These are phyloP conservation scores for Pseudogymnoascus sp. DNA, from an alignment of 2,329 filamentous ascomycete species.

Conservation along the genomic window DNA sequence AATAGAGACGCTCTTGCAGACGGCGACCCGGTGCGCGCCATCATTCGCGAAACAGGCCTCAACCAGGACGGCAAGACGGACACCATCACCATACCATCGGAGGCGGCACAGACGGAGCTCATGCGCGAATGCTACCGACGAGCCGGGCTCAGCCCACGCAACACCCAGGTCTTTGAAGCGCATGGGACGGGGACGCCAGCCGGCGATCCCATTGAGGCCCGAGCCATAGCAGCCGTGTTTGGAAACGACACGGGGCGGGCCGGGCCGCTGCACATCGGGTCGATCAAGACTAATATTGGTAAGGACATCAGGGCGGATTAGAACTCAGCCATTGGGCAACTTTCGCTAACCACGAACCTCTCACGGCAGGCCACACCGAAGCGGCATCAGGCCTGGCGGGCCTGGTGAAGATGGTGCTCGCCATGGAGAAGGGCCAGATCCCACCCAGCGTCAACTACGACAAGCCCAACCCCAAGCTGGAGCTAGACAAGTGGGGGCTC, in stretches of 20 bases:
- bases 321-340: too few relatives aligned
- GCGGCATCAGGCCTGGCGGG: constrained; percentile 18
- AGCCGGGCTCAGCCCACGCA: constrained; percentile 1
- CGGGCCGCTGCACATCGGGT: constrained; percentile 39
- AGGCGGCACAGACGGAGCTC: constrained; percentile 41
- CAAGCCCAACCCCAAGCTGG: constrained; percentile 9
- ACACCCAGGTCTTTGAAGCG: constrained; percentile 16
- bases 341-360: constrained; percentile 13
- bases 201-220: constrained; percentile 14
- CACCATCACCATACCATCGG: constrained; percentile 36
- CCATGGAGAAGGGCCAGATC: constrained; percentile 37
- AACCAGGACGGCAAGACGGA: constrained; percentile 41
- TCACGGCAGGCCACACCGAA: constrained; percentile 30
- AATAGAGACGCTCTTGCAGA: constrained; percentile 32
- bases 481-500: too few relatives aligned
- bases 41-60: constrained; percentile 36
- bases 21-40: constrained; percentile 36
- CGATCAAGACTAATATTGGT: constrained; percentile 45
- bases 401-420: constrained; percentile 25
- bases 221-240: not conserved
- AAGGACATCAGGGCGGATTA: too few relatives aligned
- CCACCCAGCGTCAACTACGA: constrained; percentile 11
- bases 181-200: constrained; percentile 13
- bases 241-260: not conserved
- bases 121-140: constrained; percentile 26